These are phyloP conservation scores for Benincasa hispida DNA, from an alignment of 306 rosid genomes.

Conservation along the genomic window DNA sequence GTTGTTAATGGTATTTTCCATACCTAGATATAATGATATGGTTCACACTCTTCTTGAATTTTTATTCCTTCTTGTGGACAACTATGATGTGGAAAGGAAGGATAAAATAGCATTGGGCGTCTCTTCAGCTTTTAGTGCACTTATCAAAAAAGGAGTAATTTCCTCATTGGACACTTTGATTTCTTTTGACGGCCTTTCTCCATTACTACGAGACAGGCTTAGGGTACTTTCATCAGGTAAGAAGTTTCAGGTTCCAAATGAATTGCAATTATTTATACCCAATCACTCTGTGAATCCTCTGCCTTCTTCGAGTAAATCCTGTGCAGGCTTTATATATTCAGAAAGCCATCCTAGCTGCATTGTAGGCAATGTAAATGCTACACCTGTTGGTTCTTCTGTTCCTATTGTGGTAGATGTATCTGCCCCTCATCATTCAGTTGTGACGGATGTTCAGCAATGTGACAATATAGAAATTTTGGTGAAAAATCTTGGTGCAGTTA, in stretches of 20 bases:
- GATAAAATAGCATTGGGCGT: conserved; percentile 42
- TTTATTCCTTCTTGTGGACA: conserved; percentile 57
- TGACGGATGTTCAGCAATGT: background rate
- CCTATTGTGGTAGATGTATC: background rate
- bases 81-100: conserved; percentile 42
- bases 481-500: conserved; percentile 5
- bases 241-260: background rate
- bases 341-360: background rate
- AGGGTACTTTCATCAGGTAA: background rate
- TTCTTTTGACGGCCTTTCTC: conserved; percentile 7
- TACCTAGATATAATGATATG: conserved; percentile 43
- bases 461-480: conserved; percentile 12
- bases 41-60: conserved; percentile 57
- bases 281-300: background rate
- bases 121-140: conserved; percentile 35
- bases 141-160: conserved; percentile 43
- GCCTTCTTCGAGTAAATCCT: background rate
- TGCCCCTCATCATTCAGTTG: background rate
- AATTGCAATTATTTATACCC: background rate
- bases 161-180: conserved; percentile 4
- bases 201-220: background rate
- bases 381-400: conserved; percentile 5
- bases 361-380: background rate
- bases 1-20: conserved; percentile 56
- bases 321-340: background rate